These are phyloP conservation scores for Letharia columbiana DNA, from an alignment of 495 filamentous ascomycete genomes.

Conservation along the genomic window DNA sequence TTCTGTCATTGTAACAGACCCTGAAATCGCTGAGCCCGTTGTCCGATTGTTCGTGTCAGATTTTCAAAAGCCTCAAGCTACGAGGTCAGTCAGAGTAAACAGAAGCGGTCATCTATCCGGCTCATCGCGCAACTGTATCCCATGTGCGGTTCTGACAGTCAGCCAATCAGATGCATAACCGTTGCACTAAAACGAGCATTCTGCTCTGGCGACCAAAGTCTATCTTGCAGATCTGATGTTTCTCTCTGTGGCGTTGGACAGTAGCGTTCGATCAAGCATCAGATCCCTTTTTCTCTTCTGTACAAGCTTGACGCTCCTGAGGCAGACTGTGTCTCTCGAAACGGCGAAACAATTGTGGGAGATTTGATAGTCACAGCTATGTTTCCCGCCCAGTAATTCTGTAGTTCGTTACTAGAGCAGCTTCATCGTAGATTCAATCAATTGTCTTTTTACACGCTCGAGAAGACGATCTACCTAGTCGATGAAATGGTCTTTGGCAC, in stretches of 20 bases:
- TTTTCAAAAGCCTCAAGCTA: background rate
- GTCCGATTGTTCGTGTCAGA: background rate
- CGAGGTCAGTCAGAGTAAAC: background rate
- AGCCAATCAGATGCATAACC: background rate
- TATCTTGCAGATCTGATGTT: background rate
- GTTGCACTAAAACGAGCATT: no score
- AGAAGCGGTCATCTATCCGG: background rate
- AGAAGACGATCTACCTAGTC: background rate
- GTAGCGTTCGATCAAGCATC: background rate
- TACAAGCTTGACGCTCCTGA: background rate
- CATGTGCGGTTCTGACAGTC: background rate
- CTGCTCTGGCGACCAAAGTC: background rate
- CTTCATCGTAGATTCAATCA: background rate
- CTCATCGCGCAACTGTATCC: background rate
- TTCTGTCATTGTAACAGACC: background rate
- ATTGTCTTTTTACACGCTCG: background rate
- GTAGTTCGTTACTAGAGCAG: background rate
- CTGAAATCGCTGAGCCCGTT: background rate
- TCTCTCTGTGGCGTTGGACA: background rate
- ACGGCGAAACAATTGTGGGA: background rate
- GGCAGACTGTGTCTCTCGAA: background rate
- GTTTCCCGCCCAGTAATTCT: background rate
- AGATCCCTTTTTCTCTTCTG: background rate
- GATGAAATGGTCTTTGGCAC: background rate
- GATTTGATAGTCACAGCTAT: background rate